Evolutionary conservation across 805 yeast genomes (phyloP), one percentile per base, ranked within the genome.

Genomic region (Metschnikowia orientalis): DNA sequence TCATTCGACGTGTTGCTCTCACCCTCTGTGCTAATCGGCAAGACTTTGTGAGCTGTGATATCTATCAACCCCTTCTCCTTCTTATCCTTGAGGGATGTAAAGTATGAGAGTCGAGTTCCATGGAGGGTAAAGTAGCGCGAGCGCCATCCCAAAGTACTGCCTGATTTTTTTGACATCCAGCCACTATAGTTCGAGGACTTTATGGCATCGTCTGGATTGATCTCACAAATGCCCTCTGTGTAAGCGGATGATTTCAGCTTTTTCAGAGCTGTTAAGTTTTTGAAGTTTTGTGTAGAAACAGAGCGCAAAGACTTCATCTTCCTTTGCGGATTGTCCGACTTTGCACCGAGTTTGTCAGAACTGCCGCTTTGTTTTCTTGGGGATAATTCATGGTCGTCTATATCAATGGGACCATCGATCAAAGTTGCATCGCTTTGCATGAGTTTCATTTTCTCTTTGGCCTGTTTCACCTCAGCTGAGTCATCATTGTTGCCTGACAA

Each of bases 1-100:
- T 89, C 97, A 47, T 86, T 95, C 9, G 70, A 61, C 0, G 85
- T 80, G 18, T 35, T 39, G 18, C 38, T 34, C 11, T 63, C 69
- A 4, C 56, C 53, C 19, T 64, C 71, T 2, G 67, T 51, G 39
- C 53, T 56, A n/a, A 66, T 56, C 1, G 96, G 94, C 16, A 87
- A 64, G 1, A 90, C 97, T 45, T 85, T 74, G 59, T 92, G 97
- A 0, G 96, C 87, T 0, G 97, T 92, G 36, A 92, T 88, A 58
- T 92, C 99, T 42, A 92, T 92, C 34, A 92, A 64, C 0, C 99
- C 99, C 47, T 83, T 80, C 54, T 92, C 99, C 42, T 78, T 74
- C 23, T 75, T 74, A 57, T 92, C 99, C 34, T 75, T 75, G 46
- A 84, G 67, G 10, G 81, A 75, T 0, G 83, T 71, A 56, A 86